Evolutionary conservation across 805 yeast genomes (phyloP).

Genomic region (Starmerella khaoyaiensis): DNA sequence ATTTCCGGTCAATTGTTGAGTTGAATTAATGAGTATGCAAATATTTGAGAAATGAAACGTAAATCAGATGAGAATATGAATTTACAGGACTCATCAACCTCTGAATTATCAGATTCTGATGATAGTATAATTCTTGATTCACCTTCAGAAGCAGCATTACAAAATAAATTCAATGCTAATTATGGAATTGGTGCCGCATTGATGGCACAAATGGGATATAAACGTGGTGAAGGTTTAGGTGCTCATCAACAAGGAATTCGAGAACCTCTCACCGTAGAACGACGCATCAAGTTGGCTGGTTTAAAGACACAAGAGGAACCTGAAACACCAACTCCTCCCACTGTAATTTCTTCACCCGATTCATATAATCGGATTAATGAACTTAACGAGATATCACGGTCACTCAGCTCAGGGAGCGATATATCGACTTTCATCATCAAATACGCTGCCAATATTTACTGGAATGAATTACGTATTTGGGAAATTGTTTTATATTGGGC

Average conservation of each 20-base stretch:
- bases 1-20: neutral
- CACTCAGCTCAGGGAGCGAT: neutral
- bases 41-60: too few relatives aligned
- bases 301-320: slow-evolving; percentile 1
- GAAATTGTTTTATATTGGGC: too few relatives aligned
- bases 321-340: neutral
- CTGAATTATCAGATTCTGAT: too few relatives aligned
- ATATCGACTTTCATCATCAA: neutral
- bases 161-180: too few relatives aligned
- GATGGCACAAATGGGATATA: slow-evolving; percentile 75
- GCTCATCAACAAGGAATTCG: slow-evolving; percentile 54
- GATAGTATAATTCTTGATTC: too few relatives aligned
- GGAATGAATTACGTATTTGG: too few relatives aligned
- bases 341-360: neutral
- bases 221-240: slow-evolving; percentile 79
- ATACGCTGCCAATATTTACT: too few relatives aligned
- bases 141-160: too few relatives aligned
- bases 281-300: slow-evolving; percentile 35
- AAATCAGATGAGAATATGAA: too few relatives aligned
- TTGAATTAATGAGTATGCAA: neutral
- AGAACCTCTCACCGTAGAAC: slow-evolving; percentile 62
- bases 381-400: neutral
- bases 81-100: too few relatives aligned
- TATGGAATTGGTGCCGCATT: slow-evolving; percentile 83
- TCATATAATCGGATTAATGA: neutral